Percentiles rank a stretch among this genome's conserved stretches.
phyloP scores from a whole-genome alignment of 202 grass and related monocot genomes.

The Setaria italica region DNA sequence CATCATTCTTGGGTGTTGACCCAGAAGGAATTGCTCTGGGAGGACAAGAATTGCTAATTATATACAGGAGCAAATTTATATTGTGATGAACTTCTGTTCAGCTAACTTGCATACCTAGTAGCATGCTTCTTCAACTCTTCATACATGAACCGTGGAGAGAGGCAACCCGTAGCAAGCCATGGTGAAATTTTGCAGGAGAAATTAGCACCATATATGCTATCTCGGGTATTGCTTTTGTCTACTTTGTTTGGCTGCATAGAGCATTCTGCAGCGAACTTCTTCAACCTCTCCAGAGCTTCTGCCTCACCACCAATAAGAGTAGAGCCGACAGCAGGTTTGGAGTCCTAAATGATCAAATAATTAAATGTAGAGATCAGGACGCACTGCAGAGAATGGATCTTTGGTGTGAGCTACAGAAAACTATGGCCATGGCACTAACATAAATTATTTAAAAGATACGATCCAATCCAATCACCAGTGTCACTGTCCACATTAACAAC shows the following conservation, averaged over 20 bases:
- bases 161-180: slow-evolving; percentile 88
- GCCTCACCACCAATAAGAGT: slow-evolving; percentile 82
- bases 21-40: slow-evolving; percentile 58
- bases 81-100: slow-evolving; percentile 20
- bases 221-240: slow-evolving; percentile 55
- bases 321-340: slow-evolving; percentile 64
- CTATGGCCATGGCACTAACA: neutral
- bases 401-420: neutral
- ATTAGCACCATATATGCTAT: slow-evolving; percentile 92
- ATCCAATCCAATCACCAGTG: neutral
- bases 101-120: slow-evolving; percentile 56
- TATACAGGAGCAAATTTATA: neutral
- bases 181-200: slow-evolving; percentile 99
- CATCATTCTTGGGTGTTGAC: slow-evolving; percentile 51
- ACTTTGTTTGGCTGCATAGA: slow-evolving; percentile 71
- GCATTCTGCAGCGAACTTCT: slow-evolving; percentile 83
- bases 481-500: slow-evolving; percentile 4
- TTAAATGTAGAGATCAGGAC: slow-evolving; percentile 1
- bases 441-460: neutral
- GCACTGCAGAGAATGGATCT: neutral
- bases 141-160: slow-evolving; percentile 94
- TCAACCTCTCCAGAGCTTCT: slow-evolving; percentile 84
- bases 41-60: slow-evolving; percentile 3
- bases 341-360: slow-evolving; percentile 57
- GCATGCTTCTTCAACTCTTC: slow-evolving; percentile 93